Base-by-base conservation (phyloP, 2,329 filamentous ascomycete species). In the Chaetomium sp. region DNA sequence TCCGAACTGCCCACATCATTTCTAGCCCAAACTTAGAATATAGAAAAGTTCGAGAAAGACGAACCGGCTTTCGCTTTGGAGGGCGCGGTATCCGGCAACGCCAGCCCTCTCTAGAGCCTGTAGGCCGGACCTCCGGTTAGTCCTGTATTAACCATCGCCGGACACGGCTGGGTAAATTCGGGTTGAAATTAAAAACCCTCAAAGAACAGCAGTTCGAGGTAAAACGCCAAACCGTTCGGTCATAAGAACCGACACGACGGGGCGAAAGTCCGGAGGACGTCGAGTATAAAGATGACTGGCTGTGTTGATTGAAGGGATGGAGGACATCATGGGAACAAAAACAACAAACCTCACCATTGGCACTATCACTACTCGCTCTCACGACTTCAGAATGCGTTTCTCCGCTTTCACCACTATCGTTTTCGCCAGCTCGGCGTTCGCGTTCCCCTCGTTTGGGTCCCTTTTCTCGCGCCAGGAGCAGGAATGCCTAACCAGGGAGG, bases 111-210 rank as follows among this genome's bases (percentile, higher is more conserved):
- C 9, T 59, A 36, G 14, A 45, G 35, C 32, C 37, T 49, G 44
- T 37, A 34, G 38, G 50, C 50, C 60, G 62, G 62, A 64, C 57
- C 56, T 65, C 61, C 62, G 19, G 62, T 62, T 43, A 52, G 36
- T 54, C 45, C 48, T 55, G 57, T 57, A 62, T 64, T 61, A 61
- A 59, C n/a, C 47, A 37, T 42, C 53, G 58, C 53, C 60, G 60
- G 62, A 59, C 54, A 54, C 56, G 37, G 54, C 59, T 63, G 64
- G 61, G 61, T 65, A 62, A 63, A 65, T 61, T 59, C 58, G 58
- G 42, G 11, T 55, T 36, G 46, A 55, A 62, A 62, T 62, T 55
- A 59, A 54, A 54, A 33, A 27, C 9, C 34, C 53, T 54, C 49
- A 54, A 47, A 45, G 41, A 50, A 27, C 12, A 47, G 33, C 10